A percentile compares a stretch with the other conserved stretches of the same genome.
Conservation (phyloP, 2,329 filamentous ascomycete species). For the Colletotrichum sp. region DNA sequence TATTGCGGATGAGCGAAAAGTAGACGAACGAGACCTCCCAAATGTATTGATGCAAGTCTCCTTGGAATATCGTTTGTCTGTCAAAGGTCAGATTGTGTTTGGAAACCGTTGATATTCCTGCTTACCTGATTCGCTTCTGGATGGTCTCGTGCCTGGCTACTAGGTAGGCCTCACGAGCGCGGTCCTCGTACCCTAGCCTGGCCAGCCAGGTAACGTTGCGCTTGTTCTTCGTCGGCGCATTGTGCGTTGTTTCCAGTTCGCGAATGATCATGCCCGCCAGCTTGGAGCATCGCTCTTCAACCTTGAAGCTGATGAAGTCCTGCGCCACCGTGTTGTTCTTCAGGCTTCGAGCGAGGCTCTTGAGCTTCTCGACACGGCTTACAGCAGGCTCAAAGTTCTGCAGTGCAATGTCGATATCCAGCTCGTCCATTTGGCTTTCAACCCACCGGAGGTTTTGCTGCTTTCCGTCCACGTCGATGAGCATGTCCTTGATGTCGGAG, state of each 20-base stretch:
- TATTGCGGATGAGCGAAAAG: slow-evolving; percentile 93
- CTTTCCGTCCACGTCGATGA: slow-evolving; percentile 95
- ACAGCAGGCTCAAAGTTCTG: slow-evolving; percentile 90
- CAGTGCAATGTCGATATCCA: slow-evolving; percentile 94
- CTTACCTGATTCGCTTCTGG: slow-evolving; percentile 80
- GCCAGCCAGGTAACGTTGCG: slow-evolving; percentile 85
- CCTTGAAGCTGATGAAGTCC: slow-evolving; percentile 90
- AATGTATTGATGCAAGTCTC: slow-evolving; percentile 90
- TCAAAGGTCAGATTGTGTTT: neutral
- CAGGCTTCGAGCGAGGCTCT: slow-evolving; percentile 77
- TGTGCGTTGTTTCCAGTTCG: slow-evolving; percentile 78
- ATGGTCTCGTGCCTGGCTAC: slow-evolving; percentile 79
- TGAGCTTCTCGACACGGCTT: slow-evolving; percentile 81
- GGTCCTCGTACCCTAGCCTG: slow-evolving; percentile 87
- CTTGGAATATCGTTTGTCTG: slow-evolving; percentile 94
- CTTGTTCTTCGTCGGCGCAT: slow-evolving; percentile 77
- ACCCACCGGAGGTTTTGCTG: slow-evolving; percentile 97
- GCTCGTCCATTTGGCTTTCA: slow-evolving; percentile 90
- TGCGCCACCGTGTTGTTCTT: slow-evolving; percentile 88
- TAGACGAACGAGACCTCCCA: slow-evolving; percentile 96
- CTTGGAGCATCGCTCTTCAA: slow-evolving; percentile 81
- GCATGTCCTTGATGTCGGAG: slow-evolving; percentile 82
- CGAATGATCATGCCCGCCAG: slow-evolving; percentile 79
- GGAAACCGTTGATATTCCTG: neutral
- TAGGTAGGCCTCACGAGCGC: slow-evolving; percentile 86